A percentile compares a stretch with the other conserved stretches of the same genome.
Conservation (phyloP, 2,329 filamentous ascomycete genomes). For the Ceratocystiopsis minuta region DNA sequence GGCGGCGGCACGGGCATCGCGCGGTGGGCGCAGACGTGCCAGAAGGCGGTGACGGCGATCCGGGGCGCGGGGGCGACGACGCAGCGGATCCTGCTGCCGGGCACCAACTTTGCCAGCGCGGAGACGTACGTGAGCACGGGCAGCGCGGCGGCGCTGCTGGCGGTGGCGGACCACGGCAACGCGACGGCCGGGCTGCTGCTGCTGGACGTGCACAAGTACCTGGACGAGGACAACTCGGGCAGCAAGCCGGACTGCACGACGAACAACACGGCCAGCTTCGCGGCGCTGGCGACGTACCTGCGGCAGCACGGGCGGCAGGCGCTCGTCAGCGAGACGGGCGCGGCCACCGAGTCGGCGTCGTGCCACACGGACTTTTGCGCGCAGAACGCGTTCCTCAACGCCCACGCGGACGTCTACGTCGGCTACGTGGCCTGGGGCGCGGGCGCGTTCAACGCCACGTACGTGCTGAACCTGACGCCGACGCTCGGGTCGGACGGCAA, state of each 20-base stretch:
- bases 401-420: conserved; percentile 16
- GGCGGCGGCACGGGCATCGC: conserved; percentile 21
- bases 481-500: conserved; percentile 2
- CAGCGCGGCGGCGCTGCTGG: conserved; percentile 30
- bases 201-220: conserved; percentile 43
- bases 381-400: conserved; percentile 16
- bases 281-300: conserved; percentile 18
- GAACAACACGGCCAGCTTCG: conserved; percentile 21
- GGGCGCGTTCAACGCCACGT: conserved; percentile 12
- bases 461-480: conserved; percentile 14
- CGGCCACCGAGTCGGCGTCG: conserved; percentile 15
- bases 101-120: conserved; percentile 21
- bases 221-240: conserved; percentile 39
- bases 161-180: conserved; percentile 40
- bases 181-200: conserved; percentile 32
- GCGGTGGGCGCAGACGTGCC: conserved; percentile 41
- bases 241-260: conserved; percentile 32
- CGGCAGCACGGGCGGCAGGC: conserved; percentile 17
- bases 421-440: conserved; percentile 15
- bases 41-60: conserved; percentile 47
- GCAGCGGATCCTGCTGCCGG: conserved; percentile 47
- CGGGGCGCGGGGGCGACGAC: conserved; percentile 40
- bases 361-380: conserved; percentile 16
- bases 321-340: conserved; percentile 20
- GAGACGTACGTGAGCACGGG: conserved; percentile 25